These are phyloP conservation scores for Daldinia sp. DNA, from an alignment of 2,329 filamentous ascomycete species.

Conservation along the genomic window DNA sequence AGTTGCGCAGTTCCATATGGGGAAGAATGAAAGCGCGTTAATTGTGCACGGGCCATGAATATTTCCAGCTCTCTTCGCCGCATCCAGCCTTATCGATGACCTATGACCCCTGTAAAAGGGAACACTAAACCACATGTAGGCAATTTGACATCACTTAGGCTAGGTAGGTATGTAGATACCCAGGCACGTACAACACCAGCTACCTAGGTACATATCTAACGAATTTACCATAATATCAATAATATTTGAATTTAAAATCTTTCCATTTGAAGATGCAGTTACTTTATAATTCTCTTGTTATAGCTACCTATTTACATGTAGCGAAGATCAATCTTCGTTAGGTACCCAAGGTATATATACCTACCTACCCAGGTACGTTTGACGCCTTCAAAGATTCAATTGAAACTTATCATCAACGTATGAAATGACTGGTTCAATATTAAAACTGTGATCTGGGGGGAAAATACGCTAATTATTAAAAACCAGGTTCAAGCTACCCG, in stretches of 20 bases:
- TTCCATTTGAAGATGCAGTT: neutral
- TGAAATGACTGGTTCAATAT: too few species aligned
- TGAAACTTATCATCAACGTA: too few species aligned
- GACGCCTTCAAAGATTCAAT: too few species aligned
- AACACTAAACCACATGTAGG: neutral
- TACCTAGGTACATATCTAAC: neutral
- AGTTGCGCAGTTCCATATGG: constrained; percentile 17
- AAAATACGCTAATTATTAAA: too few species aligned
- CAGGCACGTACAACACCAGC: neutral
- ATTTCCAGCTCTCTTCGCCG: constrained; percentile 24
- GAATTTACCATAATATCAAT: too few species aligned
- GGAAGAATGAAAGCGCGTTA: constrained; percentile 20
- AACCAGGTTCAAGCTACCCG: neutral
- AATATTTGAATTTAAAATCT: too few species aligned
- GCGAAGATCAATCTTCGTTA: too few species aligned
- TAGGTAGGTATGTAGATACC: neutral
- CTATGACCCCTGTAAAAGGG: constrained; percentile 1
- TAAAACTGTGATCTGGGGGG: too few species aligned
- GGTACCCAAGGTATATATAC: neutral
- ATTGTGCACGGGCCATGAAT: constrained; percentile 21
- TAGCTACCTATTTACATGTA: too few species aligned
- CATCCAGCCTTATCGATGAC: constrained; percentile 31
- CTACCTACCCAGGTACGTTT: neutral
- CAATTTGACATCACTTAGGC: neutral
- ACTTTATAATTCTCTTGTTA: too few species aligned